Base-by-base conservation (phyloP, 768 basidiomycete species). In the Mrakia frigida region DNA sequence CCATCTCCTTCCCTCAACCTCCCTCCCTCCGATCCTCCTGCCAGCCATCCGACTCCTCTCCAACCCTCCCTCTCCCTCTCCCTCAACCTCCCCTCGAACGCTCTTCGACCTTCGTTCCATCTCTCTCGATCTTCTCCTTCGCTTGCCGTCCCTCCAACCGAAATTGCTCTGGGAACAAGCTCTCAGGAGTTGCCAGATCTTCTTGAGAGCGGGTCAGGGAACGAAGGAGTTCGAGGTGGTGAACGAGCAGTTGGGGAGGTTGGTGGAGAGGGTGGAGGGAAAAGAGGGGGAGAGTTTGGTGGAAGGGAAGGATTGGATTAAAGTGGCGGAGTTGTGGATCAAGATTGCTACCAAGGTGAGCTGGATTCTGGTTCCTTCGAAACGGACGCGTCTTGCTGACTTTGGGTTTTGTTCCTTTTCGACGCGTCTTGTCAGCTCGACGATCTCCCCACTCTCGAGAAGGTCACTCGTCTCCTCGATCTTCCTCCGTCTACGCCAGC, bases 271-370 rank as follows among this genome's bases (percentile, higher is more conserved):
- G 31, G 46, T 35, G 16, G 41, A 74, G 11, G 76, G 72, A 3
- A 69, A 41, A 33, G 39, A 41, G 37, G 43, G 28, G 39, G 35
- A 43, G 4, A 10, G 43, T 18, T 11, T 61, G 56, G 21, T 77
- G 43, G 73, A 50, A 31, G 81, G 81, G 6, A 77, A 69, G 63
- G 76, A 74, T 33, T 83, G 82, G 82, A 43, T 31, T 80, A 82
- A 70, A 79, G 78, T 37, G 18, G 67, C 35, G 33, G 82, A 53
- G 77, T 60, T 56, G 43, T 80, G 33, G 81, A 80, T 75, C 63
- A 79, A 39, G 68, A 79, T 50, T 75, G 82, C 31, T 37, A 67
- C 74, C 23, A 80, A 78, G 69, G 60, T 76, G 23, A 74, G 78
- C 35, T n/a, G n/a, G n/a, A n/a, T n/a, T n/a, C n/a, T n/a, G n/a